Conservation (phyloP, 139 green algal species). For the Chlorella sorokiniana region DNA sequence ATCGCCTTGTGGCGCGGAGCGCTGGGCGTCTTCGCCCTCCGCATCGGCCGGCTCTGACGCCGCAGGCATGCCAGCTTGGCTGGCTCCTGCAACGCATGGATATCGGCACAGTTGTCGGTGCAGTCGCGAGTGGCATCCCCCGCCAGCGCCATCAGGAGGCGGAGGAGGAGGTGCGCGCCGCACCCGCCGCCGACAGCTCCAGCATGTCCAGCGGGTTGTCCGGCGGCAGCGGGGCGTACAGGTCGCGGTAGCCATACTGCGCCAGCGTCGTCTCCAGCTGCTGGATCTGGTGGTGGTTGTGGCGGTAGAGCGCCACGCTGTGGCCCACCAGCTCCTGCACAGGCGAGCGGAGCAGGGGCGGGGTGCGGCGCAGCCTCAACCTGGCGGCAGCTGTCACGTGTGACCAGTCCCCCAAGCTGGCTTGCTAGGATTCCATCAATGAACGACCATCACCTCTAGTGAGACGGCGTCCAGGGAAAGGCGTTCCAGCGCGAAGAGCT, state of each 20-base stretch:
- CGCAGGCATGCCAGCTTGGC: too few species aligned
- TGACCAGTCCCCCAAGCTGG: not conserved
- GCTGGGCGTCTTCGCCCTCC: not conserved
- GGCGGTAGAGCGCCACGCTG: constrained; percentile 34
- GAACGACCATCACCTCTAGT: constrained; percentile 2
- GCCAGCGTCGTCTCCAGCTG: constrained; percentile 26
- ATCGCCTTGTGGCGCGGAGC: not conserved
- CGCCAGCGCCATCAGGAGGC: not conserved
- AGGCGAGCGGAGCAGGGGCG: not conserved
- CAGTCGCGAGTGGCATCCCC: too few species aligned
- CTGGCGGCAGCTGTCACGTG: not conserved
- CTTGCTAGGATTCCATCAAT: too few species aligned
- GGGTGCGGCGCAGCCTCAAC: not conserved
- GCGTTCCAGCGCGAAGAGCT: constrained; percentile 29
- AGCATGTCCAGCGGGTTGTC: constrained; percentile 37
- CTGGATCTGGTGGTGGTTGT: constrained; percentile 29
- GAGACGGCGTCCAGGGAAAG: constrained; percentile 32
- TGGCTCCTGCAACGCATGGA: too few species aligned
- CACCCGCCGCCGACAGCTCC: not conserved
- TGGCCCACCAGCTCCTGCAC: constrained; percentile 44
- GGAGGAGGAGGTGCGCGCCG: not conserved
- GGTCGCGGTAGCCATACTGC: constrained; percentile 35
- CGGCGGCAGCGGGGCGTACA: constrained; percentile 30
- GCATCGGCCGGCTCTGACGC: too few species aligned
- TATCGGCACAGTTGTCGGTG: too few species aligned